Evolutionary conservation across 768 basidiomycete genomes (phyloP), one percentile per base, ranked within the genome.

Genomic region (Amanita thiersii): DNA sequence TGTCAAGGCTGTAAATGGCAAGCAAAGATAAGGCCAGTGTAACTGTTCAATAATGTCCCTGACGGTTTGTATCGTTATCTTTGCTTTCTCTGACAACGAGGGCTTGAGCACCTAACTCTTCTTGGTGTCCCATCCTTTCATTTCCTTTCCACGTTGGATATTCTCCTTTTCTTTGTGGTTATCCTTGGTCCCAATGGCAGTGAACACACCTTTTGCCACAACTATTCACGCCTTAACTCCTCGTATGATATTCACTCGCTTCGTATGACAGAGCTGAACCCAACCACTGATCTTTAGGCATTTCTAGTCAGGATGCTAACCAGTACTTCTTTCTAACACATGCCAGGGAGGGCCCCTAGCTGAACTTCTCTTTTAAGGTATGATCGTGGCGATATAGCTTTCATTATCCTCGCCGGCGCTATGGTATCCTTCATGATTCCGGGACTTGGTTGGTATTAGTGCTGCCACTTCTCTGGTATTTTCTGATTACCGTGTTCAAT

Each of bases 391-490:
- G 83, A 87, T 64, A 56, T 86, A 11, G 63, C 79, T 6, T 87
- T 85, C 56, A 79, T 87, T 49, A 73, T 78, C 12, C 54, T 83
- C 5, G 68, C 77, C 18, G 81, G 80, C 20, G 74, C 75, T 12
- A 75, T 86, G 65, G 85, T 87, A 8, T 68, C 74, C 39, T 77
- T 85, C 62, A 87, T 86, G 83, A 68, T 87, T 26, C 83, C 82
- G 34, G 82, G 82, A 8, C 72, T 85, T 24, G 79, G 83, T 79
- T 41, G 24, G 28, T 46, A 8, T 10, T 2, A n/a, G 23, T 18
- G 35, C 37, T 28, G 17, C 25, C 11, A 37, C 40, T 19, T 26
- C 34, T 31, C n/a, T 36, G 18, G 37, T 6, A n/a, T 39, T 6
- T 23, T 39, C 39, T 15, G 37, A 25, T 44, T 29, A 48, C 30